Evolutionary conservation across 371 early-diverging fungal species (phyloP).

Genomic region (Zancudomyces culisetae): DNA sequence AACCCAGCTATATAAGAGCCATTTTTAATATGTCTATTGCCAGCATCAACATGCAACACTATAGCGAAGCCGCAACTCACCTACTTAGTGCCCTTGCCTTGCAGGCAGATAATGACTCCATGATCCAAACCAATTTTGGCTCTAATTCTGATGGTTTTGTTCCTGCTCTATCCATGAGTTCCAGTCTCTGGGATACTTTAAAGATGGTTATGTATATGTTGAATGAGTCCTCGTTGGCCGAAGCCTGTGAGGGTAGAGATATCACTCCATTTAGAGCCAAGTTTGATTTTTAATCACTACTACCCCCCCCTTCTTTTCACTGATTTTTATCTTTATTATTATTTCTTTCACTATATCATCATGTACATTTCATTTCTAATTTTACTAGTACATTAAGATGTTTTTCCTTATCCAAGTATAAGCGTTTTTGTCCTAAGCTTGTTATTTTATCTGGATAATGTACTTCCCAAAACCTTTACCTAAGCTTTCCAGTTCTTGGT

Average conservation of each 20-base stretch:
- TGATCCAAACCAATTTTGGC: constrained; percentile 12
- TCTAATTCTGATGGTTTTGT: constrained; percentile 11
- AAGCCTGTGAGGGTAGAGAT: constrained; percentile 46
- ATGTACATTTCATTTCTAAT: too few species aligned
- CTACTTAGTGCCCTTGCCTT: constrained; percentile 62
- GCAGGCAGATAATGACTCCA: constrained; percentile 33
- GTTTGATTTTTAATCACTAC: constrained; percentile 55
- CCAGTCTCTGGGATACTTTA: constrained; percentile 74
- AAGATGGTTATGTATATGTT: constrained; percentile 65
- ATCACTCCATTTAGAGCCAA: constrained; percentile 51
- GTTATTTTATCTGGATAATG: too few species aligned
- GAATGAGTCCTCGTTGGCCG: constrained; percentile 52
- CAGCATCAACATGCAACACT: constrained; percentile 73
- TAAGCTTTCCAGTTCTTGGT: too few species aligned
- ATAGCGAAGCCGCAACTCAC: constrained; percentile 82
- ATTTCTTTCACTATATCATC: too few species aligned
- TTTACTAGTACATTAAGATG: too few species aligned
- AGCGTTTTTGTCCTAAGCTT: too few species aligned
- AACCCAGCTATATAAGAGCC: constrained; percentile 85
- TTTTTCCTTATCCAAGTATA: too few species aligned
- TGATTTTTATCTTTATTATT: neutral
- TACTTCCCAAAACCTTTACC: too few species aligned
- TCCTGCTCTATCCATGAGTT: constrained; percentile 36
- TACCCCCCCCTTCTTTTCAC: neutral
- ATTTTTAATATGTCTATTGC: constrained; percentile 86